Evolutionary conservation across 192 early-diverging fungal genomes (phyloP), one percentile per base, ranked within the genome.

Genomic region (Umbelopsis sp.): DNA sequence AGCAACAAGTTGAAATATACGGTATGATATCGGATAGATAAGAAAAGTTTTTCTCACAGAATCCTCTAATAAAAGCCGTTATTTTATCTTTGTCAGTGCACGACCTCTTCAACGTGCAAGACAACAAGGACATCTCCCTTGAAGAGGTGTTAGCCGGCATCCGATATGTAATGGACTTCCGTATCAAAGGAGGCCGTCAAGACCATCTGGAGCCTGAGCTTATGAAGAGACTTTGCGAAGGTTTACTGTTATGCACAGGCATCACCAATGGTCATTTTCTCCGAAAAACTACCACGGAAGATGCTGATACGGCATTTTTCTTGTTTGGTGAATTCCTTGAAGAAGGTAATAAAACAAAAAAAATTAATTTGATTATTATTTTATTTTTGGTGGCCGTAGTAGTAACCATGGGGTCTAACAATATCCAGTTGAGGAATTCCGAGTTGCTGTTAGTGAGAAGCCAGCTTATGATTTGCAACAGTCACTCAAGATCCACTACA

Each of bases 311-410:
- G 16, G 94, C 95, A 6, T 96, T 96, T 80, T 88, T 87, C 43
- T 82, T 98, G 65, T 96, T 98, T 90, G 96, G 93, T 21, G 95
- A 97, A 83, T 96, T 98, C 72, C 73, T 97, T 44, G 91, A 95
- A 75, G 93, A 98, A 85, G 82, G 85, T 82, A 79, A 17, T 44
- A 12, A 9, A 9, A 44, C 12, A 44, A 44, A 44, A 12, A n/a
- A n/a, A n/a, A n/a, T 6, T 41, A 41, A 41, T 41, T 38, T 38
- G 1, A 5, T 11, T 41, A 41, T 11, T 41, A 11, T 41, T 41
- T 5, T 47, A 47, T 47, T 12, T 47, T 3, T 7, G 47, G 47
- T 1, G 5, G 38, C 38, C 38, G 5, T 11, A 3, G n/a, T n/a
- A 1, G 47, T 49, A n/a, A 12, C 20, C n/a, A 49, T 49, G 16